Evolutionary conservation across 2,329 filamentous ascomycete genomes (phyloP), one percentile per base, ranked within the genome.

Genomic region (Beauveria sp.): DNA sequence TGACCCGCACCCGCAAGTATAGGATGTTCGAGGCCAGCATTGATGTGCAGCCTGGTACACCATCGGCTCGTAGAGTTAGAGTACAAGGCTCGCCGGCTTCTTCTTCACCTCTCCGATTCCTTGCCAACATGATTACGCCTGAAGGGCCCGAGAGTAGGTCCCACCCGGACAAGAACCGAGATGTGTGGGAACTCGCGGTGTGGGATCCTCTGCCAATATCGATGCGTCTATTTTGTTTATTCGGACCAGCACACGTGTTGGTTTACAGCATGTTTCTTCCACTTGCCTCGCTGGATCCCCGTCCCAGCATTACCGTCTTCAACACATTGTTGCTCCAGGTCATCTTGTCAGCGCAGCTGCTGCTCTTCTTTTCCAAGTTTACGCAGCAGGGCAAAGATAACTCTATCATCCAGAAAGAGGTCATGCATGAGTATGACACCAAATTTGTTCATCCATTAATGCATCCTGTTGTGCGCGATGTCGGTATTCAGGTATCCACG

Each of bases 151-250:
- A 93, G 66, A 87, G 90, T 28, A 86, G 92, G 70, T 89, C 91
- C 31, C 90, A 97, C 74, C 91, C 93, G 0, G 88, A 95, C 71
- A 85, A 87, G 62, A 83, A 84, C 28, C 84, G 88, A 12, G 93
- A 99, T 73, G 95, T 99, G 10, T 99, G 95, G 95, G 93, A 99
- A 74, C 77, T 99, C 55, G 84, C 88, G 1, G 83, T 98, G 7
- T 99, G 95, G 95, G 93, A 98, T 72, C 95, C 96, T 40, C 83
- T 93, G 52, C 91, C 93, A 2, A 82, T 96, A 42, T 91, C 87
- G 51, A 76, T 98, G 59, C 86, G 88, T 43, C 78, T 98, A 3
- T 92, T 97, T 71, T 95, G 91, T 68, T 79, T 95, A 46, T 98
- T 99, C 77, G 96, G 93, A 68, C 95, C 95, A 0, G 90, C 91